phyloP scores from a whole-genome alignment of 192 early-diverging fungal genomes.

The Oehlia diaphana region DNA sequence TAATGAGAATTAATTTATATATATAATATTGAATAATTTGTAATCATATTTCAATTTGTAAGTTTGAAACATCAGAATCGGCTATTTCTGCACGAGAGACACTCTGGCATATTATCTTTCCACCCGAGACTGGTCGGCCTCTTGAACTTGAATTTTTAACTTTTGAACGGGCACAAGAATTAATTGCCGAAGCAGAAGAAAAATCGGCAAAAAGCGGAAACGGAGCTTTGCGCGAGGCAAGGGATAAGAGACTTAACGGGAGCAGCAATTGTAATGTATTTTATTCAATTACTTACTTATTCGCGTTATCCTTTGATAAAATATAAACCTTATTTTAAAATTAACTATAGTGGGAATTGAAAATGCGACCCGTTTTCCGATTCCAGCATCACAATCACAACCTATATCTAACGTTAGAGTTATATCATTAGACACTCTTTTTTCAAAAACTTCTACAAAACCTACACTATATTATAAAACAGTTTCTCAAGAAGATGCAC shows the following conservation, averaged over 20 bases:
- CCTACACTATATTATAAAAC: constrained; percentile 21
- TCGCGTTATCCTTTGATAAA: neutral
- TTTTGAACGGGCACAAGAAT: constrained; percentile 14
- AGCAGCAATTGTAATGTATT: neutral
- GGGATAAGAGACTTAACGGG: neutral
- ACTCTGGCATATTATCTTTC: constrained; percentile 16
- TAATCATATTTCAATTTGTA: neutral
- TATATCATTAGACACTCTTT: constrained; percentile 10
- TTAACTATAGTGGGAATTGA: neutral
- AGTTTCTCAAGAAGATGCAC: constrained; percentile 17
- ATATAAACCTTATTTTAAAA: neutral
- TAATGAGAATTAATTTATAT: no score
- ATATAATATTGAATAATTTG: neutral
- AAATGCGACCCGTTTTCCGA: neutral
- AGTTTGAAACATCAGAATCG: constrained; percentile 16
- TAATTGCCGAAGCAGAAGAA: constrained; percentile 18
- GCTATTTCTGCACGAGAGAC: constrained; percentile 6
- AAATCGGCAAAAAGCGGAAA: neutral
- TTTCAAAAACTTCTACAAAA: constrained; percentile 8
- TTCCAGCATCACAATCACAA: neutral
- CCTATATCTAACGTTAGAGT: neutral
- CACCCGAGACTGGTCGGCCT: constrained; percentile 16
- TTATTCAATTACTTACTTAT: neutral
- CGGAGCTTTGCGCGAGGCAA: neutral
- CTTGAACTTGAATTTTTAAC: constrained; percentile 20